Evolutionary conservation across 345 rosid species (phyloP).

Genomic region (Moricandia moricandioides): DNA sequence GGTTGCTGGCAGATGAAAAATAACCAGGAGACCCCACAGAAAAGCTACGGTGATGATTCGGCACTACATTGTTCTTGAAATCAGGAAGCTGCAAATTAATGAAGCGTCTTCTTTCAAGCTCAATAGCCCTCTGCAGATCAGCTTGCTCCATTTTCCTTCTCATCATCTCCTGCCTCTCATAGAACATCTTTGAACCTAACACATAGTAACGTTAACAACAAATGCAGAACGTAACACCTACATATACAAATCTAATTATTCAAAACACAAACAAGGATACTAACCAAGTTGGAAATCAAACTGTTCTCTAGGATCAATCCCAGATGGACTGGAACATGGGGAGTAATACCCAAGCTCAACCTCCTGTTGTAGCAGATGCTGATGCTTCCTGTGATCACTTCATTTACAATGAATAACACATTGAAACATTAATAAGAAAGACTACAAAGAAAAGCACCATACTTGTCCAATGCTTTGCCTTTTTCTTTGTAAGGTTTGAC

Average conservation of each 20-base stretch:
- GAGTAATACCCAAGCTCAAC: constrained; percentile 65
- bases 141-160: constrained; percentile 72
- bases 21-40: constrained; percentile 64
- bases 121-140: constrained; percentile 65
- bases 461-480: constrained; percentile 77
- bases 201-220: not conserved
- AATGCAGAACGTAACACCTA: not conserved
- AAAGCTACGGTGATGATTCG: constrained; percentile 60
- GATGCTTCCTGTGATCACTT: constrained; percentile 64
- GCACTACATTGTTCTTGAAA: constrained; percentile 45
- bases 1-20: constrained; percentile 38
- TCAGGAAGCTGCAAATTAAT: constrained; percentile 81
- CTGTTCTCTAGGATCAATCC: constrained; percentile 60
- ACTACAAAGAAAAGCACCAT: constrained; percentile 25
- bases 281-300: constrained; percentile 62
- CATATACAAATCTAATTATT: too few relatives aligned
- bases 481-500: constrained; percentile 98
- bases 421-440: not conserved
- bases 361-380: constrained; percentile 45
- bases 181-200: constrained; percentile 56
- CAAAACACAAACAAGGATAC: constrained; percentile 10
- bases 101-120: constrained; percentile 77
- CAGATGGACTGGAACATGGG: constrained; percentile 65
- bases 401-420: not conserved
- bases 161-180: constrained; percentile 58